Evolutionary conservation across 768 basidiomycete species (phyloP).

Genomic region (Boletales sp.): DNA sequence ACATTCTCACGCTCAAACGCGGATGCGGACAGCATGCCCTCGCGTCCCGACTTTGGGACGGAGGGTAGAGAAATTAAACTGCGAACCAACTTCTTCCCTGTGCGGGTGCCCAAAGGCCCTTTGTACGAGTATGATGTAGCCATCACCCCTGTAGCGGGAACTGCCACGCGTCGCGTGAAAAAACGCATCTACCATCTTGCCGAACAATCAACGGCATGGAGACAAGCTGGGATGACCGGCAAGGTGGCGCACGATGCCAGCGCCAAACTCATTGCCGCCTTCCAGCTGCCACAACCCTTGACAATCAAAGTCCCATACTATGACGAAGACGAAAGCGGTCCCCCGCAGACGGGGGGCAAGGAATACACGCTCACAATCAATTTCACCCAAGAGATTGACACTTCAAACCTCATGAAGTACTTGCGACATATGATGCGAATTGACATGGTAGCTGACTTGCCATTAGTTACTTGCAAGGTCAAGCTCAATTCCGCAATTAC

Average conservation of each 20-base stretch:
- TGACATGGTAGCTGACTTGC: conserved; percentile 5
- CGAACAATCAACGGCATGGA: conserved; percentile 41
- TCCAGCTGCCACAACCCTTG: conserved; percentile 39
- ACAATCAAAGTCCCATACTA: conserved; percentile 37
- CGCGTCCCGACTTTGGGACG: conserved; percentile 47
- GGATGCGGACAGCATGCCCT: conserved; percentile 35
- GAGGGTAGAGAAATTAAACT: conserved; percentile 42
- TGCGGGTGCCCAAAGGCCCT: conserved; percentile 44
- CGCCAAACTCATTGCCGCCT: conserved; percentile 43
- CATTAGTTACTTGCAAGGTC: conserved; percentile 44
- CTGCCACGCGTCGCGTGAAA: conserved; percentile 37
- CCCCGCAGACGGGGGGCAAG: conserved; percentile 30
- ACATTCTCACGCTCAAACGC: conserved; percentile 26
- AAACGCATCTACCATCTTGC: conserved; percentile 48
- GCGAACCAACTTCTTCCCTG: conserved; percentile 52
- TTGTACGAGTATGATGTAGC: conserved; percentile 47
- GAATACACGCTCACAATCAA: conserved; percentile 44
- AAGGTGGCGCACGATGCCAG: conserved; percentile 47
- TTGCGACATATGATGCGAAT: conserved; percentile 2
- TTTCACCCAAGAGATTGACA: conserved; percentile 43
- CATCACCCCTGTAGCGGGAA: conserved; percentile 35
- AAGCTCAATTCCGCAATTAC: conserved; percentile 38
- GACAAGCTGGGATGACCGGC: conserved; percentile 36
- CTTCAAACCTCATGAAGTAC: conserved; percentile 38
- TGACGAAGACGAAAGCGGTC: conserved; percentile 44